Percentiles rank a stretch among this genome's conserved stretches.
Conservation (phyloP, 1,284 basidiomycete species). For the Earliella scabrosa region DNA sequence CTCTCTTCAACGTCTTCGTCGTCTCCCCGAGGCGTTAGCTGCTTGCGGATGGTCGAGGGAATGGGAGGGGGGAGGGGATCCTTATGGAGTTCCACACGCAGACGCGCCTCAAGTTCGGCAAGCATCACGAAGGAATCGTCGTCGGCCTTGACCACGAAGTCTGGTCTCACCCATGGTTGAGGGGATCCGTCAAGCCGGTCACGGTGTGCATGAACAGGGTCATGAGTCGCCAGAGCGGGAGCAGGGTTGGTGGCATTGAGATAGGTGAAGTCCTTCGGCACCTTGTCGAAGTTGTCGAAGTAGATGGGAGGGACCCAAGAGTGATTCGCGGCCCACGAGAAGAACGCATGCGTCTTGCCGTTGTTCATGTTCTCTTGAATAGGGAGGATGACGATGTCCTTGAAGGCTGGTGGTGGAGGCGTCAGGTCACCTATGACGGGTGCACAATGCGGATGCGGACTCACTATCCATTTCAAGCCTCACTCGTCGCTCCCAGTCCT, state of each 20-base stretch:
- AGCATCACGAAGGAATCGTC: conserved; percentile 96
- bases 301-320: conserved; percentile 89
- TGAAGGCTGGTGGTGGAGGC: conserved; percentile 54
- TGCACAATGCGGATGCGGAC: conserved; percentile 35
- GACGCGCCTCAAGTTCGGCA: conserved; percentile 86
- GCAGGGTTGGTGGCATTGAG: conserved; percentile 56
- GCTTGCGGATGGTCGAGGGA: conserved; percentile 8
- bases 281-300: conserved; percentile 35
- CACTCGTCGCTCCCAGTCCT: conserved; percentile 80
- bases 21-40: conserved; percentile 2
- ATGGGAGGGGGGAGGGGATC: conserved; percentile 24
- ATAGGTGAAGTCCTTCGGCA: conserved; percentile 59
- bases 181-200: conserved; percentile 48
- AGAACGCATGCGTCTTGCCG: conserved; percentile 86
- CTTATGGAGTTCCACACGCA: conserved; percentile 74
- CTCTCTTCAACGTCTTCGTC: conserved; percentile 1
- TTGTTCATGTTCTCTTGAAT: conserved; percentile 91
- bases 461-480: conserved; percentile 91
- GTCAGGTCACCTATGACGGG: conserved; percentile 7
- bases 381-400: conserved; percentile 88
- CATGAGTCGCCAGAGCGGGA: conserved; percentile 67
- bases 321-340: conserved; percentile 88
- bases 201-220: conserved; percentile 59
- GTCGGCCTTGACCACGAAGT: conserved; percentile 92
- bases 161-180: conserved; percentile 76